A percentile compares a stretch with the other conserved stretches of the same genome.
Conservation (phyloP, 805 yeast genomes). For the Metschnikowia bowlesiae region DNA sequence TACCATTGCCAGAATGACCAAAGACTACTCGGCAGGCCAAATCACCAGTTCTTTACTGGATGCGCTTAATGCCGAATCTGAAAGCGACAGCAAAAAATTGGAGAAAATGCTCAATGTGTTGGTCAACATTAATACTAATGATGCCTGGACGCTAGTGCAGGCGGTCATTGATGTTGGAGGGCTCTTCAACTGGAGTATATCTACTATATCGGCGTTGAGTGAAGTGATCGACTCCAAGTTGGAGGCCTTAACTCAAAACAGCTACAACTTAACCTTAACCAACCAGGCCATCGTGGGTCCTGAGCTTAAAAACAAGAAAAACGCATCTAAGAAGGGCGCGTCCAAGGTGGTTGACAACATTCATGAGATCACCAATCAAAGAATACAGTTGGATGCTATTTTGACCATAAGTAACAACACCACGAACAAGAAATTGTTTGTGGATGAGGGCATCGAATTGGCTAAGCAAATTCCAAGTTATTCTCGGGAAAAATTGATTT, state of each 20-base stretch:
- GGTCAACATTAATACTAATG: constrained; percentile 36
- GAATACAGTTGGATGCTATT: constrained; percentile 30
- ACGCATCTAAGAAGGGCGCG: constrained; percentile 20
- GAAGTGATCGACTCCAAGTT: constrained; percentile 45
- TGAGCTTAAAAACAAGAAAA: constrained; percentile 21
- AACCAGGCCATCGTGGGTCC: constrained; percentile 37
- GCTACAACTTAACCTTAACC: constrained; percentile 44
- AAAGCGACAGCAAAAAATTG: constrained; percentile 27
- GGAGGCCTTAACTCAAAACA: constrained; percentile 37
- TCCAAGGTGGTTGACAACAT: constrained; percentile 20
- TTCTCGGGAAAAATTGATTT: constrained; percentile 47
- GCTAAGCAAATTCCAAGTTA: constrained; percentile 50
- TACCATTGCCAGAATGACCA: constrained; percentile 54
- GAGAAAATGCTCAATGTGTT: constrained; percentile 34
- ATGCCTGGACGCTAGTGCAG: constrained; percentile 59
- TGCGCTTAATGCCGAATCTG: constrained; percentile 25
- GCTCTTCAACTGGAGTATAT: constrained; percentile 57
- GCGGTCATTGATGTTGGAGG: constrained; percentile 72
- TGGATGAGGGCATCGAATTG: constrained; percentile 23
- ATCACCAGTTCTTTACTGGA: constrained; percentile 48
- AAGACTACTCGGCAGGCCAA: constrained; percentile 57
- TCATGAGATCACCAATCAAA: constrained; percentile 26
- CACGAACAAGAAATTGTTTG: constrained; percentile 25
- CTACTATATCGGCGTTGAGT: constrained; percentile 44
- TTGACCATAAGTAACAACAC: constrained; percentile 29